A percentile compares a stretch with the other conserved stretches of the same genome.
Evolutionary conservation across 2,329 filamentous ascomycete species (phyloP).

Genomic region (Colletotrichum melonis): DNA sequence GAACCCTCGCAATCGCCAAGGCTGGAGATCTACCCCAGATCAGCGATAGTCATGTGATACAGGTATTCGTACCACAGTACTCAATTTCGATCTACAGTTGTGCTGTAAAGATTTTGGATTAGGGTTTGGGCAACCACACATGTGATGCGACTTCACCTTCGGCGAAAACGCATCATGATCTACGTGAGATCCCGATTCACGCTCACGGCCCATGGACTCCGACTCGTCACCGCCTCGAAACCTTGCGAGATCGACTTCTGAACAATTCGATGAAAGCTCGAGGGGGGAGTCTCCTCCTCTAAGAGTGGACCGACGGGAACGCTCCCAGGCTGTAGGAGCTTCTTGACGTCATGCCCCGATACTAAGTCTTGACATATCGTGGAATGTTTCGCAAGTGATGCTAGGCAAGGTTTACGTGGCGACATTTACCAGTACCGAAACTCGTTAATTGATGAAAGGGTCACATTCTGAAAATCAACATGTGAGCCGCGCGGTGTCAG

Average conservation of each 20-base stretch:
- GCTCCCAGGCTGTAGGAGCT: not conserved
- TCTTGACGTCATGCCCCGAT: not conserved
- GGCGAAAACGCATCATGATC: not conserved
- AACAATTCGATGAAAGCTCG: not conserved
- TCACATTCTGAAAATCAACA: not conserved
- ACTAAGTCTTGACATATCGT: not conserved
- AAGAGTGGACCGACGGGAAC: not conserved
- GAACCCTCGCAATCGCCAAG: not conserved
- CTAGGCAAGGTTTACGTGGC: not conserved
- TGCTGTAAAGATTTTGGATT: not conserved
- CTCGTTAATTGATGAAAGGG: not conserved
- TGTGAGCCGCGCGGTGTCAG: not conserved
- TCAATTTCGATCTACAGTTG: not conserved
- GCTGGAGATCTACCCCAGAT: not conserved
- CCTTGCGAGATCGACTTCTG: not conserved
- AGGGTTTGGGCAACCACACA: not conserved
- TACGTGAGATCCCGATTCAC: not conserved
- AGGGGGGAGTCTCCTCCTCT: not conserved
- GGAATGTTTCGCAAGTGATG: not conserved
- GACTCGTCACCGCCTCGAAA: not conserved
- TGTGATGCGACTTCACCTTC: not conserved
- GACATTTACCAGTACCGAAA: not conserved
- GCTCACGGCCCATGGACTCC: not conserved
- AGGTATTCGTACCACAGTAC: not conserved
- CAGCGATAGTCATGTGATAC: not conserved